Conservation (phyloP, 805 yeast species). For the Ascoidea asiatica region DNA sequence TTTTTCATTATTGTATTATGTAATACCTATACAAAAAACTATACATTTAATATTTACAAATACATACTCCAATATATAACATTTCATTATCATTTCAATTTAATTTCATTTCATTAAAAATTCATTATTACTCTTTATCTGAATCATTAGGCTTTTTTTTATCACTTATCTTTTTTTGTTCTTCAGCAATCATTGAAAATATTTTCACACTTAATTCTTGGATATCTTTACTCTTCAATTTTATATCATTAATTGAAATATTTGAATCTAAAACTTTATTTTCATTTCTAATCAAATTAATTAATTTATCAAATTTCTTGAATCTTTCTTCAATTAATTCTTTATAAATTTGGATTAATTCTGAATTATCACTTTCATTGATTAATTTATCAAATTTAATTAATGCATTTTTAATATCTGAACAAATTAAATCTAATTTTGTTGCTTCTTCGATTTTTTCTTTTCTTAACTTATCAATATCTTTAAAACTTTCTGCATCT, state of each 20-base stretch:
- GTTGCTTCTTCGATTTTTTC: conserved; percentile 62
- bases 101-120: too few relatives aligned
- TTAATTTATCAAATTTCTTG: not conserved
- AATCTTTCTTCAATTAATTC: not conserved
- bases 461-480: conserved; percentile 43
- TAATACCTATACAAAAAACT: too few relatives aligned
- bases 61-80: too few relatives aligned
- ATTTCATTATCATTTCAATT: too few relatives aligned
- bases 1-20: too few relatives aligned
- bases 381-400: conserved; percentile 46
- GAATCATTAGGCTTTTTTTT: too few relatives aligned
- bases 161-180: not conserved
- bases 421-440: conserved; percentile 63
- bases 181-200: not conserved
- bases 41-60: too few relatives aligned
- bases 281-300: not conserved
- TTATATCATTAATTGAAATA: not conserved
- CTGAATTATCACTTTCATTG: conserved; percentile 43
- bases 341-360: conserved; percentile 16
- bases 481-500: conserved; percentile 53
- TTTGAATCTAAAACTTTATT: not conserved
- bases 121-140: too few relatives aligned
- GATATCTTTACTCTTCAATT: not conserved
- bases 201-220: not conserved
- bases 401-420: conserved; percentile 82